Conservation (phyloP, 768 basidiomycete species). For the Pisolithus tinctorius region DNA sequence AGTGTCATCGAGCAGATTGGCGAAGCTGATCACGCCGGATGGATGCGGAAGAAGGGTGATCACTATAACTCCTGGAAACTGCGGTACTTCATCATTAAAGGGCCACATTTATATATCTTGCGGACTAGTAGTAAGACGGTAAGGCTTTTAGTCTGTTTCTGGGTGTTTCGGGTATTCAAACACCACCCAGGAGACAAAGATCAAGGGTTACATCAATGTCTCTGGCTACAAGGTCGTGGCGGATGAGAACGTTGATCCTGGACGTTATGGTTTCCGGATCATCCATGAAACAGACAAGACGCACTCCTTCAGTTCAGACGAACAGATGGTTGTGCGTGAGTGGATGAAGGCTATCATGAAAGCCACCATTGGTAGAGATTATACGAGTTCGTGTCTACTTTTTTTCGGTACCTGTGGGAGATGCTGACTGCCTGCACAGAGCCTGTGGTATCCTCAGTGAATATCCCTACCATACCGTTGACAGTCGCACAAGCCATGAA, state of each 20-base stretch:
- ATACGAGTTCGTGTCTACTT: constrained; percentile 57
- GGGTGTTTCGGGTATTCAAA: background rate
- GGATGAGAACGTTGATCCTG: constrained; percentile 88
- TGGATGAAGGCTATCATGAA: constrained; percentile 99
- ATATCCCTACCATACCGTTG: constrained; percentile 93
- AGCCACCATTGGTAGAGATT: constrained; percentile 92
- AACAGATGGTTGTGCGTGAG: constrained; percentile 77
- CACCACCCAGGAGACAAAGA: constrained; percentile 68
- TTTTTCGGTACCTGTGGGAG: background rate
- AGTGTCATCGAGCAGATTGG: constrained; percentile 90
- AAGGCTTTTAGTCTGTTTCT: background rate
- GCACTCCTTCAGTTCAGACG: constrained; percentile 89
- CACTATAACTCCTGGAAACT: constrained; percentile 89
- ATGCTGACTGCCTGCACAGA: constrained; percentile 37
- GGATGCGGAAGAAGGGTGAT: constrained; percentile 95
- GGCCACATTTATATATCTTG: constrained; percentile 83
- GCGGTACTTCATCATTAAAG: constrained; percentile 90
- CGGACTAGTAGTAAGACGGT: constrained; percentile 58
- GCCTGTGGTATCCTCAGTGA: constrained; percentile 93
- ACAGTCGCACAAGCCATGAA: constrained; percentile 95
- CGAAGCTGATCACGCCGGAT: constrained; percentile 81
- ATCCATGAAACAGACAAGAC: constrained; percentile 83
- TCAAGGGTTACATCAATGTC: constrained; percentile 95
- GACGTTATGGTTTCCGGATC: constrained; percentile 92
- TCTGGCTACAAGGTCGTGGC: constrained; percentile 87